A percentile compares a stretch with the other conserved stretches of the same genome.
Evolutionary conservation across 352 stramenopile species (phyloP).

Genomic region (Pythium aquatile): DNA sequence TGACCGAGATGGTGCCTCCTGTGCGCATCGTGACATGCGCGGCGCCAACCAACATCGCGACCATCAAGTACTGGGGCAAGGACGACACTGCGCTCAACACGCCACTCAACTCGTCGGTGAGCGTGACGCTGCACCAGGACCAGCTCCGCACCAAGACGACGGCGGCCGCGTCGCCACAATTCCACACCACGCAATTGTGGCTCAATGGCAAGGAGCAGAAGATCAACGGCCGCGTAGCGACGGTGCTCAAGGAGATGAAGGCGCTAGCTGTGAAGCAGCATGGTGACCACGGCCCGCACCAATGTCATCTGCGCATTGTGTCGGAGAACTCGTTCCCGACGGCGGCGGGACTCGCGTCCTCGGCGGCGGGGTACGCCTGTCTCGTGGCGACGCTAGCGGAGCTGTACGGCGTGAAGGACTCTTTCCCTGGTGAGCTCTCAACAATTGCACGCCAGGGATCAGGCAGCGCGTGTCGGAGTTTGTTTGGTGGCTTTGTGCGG

Average conservation of each 20-base stretch:
- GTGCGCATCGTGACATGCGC: slow-evolving; percentile 84
- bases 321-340: slow-evolving; percentile 99
- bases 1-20: neutral
- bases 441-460: slow-evolving; percentile 94
- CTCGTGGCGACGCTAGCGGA: slow-evolving; percentile 90
- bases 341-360: slow-evolving; percentile 96
- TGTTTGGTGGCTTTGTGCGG: slow-evolving; percentile 97
- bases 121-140: slow-evolving; percentile 94
- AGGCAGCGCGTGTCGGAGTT: slow-evolving; percentile 93
- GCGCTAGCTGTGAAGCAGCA: slow-evolving; percentile 33
- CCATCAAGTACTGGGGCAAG: slow-evolving; percentile 99
- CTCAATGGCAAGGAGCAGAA: slow-evolving; percentile 93
- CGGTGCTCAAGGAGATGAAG: slow-evolving; percentile 69
- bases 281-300: slow-evolving; percentile 16
- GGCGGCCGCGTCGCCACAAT: slow-evolving; percentile 67
- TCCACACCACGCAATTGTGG: slow-evolving; percentile 91
- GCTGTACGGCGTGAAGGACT: slow-evolving; percentile 87
- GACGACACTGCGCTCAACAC: slow-evolving; percentile 90
- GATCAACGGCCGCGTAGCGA: slow-evolving; percentile 80
- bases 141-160: slow-evolving; percentile 96
- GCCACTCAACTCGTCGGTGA: slow-evolving; percentile 96
- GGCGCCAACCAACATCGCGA: slow-evolving; percentile 97
- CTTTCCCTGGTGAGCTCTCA: slow-evolving; percentile 88
- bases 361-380: slow-evolving; percentile 95
- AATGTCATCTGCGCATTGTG: slow-evolving; percentile 88